Base-by-base conservation (phyloP, 2,329 filamentous ascomycete genomes). In the Xylariales sp. region DNA sequence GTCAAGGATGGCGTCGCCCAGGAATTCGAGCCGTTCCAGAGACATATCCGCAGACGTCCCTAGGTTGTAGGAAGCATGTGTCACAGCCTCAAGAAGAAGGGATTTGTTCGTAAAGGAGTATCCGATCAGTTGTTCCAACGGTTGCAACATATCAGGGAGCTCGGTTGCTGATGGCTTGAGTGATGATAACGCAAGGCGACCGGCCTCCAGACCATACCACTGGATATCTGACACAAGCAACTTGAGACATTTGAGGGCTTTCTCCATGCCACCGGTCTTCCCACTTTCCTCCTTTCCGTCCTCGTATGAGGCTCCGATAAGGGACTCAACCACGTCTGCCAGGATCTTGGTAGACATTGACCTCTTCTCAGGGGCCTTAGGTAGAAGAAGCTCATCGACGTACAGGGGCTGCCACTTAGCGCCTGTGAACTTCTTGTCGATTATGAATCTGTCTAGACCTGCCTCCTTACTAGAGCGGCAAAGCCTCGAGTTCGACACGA, bases 1-100 rank as follows among this genome's bases (percentile, higher is more conserved):
- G 61, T 97, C 91, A 0, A 97, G 76, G 3, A 96, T 70, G 0
- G 88, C 78, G 52, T 97, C 91, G 1, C 91, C 91, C 0, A 96
- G 67, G 53, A 93, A 95, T 56, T 96, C 91, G 1, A 96, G 74
- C 0, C 89, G 78, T 50, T 96, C 86, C 10, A 80, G 73, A 16
- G 63, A 70, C 3, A 69, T 68, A 6, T 45, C 53, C 3, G 43
- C 33, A 1, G 48, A 45, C 11, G 45, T 68, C 38, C 70, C 73
- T 4, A 59, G 43, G 31, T 57, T 61, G 51, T 58, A 70, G 0
- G 86, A 90, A 0, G 79, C 69, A 55, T 96, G 90, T 0, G 89
- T 95, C 37, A 91, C 69, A 3, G 90, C 86, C 63, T 96, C 87
- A 0, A 85, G 55, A 1, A 96, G 71, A 1, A 95, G 67, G 0